Evolutionary conservation across 2,329 filamentous ascomycete genomes (phyloP).

Genomic region (Diplodia seriata): DNA sequence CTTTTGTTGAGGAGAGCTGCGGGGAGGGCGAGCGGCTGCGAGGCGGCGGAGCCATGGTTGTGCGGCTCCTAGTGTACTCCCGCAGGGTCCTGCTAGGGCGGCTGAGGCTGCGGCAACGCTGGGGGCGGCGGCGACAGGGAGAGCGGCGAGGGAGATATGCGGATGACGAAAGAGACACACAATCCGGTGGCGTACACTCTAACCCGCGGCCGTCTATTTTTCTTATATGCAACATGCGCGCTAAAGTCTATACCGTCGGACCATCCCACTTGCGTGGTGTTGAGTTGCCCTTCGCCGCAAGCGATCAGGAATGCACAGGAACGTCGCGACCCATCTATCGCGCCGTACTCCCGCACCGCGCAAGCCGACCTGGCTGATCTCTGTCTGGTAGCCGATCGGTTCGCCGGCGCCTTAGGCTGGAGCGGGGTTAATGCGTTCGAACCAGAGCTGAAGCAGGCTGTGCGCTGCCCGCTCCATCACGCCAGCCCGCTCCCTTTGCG

Average conservation of each 20-base stretch:
- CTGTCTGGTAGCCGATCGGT: neutral
- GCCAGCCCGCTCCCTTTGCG: neutral
- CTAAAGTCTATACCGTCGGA: conserved; percentile 27
- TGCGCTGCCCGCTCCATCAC: neutral
- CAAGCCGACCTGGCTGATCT: conserved; percentile 13
- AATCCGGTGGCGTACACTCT: conserved; percentile 15
- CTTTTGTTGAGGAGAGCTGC: conserved; percentile 3
- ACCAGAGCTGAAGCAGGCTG: conserved; percentile 2
- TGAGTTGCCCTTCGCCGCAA: conserved; percentile 25
- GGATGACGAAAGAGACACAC: conserved; percentile 8
- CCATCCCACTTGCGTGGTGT: conserved; percentile 30
- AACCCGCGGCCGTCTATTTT: conserved; percentile 17
- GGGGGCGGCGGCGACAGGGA: neutral
- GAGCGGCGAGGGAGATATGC: neutral
- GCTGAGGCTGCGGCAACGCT: conserved; percentile 15
- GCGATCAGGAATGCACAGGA: conserved; percentile 27
- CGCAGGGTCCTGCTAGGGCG: conserved; percentile 10
- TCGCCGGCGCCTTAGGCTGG: conserved; percentile 10
- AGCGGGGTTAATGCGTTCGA: neutral
- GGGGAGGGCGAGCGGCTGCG: neutral
- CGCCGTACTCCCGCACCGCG: neutral
- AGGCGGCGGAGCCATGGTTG: conserved; percentile 22
- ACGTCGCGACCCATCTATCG: conserved; percentile 5
- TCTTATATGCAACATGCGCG: conserved; percentile 28
- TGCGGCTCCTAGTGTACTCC: conserved; percentile 16